A percentile compares a stretch with the other conserved stretches of the same genome.
Evolutionary conservation across 1,139 yeast genomes (phyloP).

Genomic region (Geotrichum reessii): DNA sequence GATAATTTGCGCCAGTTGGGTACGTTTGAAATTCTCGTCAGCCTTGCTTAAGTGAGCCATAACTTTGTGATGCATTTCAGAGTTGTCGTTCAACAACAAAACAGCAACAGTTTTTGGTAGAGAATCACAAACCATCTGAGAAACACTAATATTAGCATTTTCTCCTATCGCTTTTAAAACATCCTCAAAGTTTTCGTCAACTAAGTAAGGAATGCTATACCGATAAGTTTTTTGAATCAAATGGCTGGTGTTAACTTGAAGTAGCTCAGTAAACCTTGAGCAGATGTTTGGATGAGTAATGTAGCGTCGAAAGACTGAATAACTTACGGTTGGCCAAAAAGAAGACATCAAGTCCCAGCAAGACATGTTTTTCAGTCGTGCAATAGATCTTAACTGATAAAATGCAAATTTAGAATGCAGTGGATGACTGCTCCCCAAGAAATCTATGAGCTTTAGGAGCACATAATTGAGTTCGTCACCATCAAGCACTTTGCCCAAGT

Average conservation of each 20-base stretch:
- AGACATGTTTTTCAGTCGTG: conserved; percentile 36
- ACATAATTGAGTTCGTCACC: conserved; percentile 62
- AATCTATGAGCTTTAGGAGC: conserved; percentile 53
- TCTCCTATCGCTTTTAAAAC: conserved; percentile 54
- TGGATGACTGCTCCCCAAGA: conserved; percentile 54
- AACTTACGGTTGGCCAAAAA: conserved; percentile 68
- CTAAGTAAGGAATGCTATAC: conserved; percentile 70
- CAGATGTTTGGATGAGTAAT: conserved; percentile 50
- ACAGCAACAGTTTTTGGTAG: conserved; percentile 44
- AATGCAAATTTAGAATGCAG: conserved; percentile 62
- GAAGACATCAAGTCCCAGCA: conserved; percentile 65
- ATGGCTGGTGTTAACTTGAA: conserved; percentile 55
- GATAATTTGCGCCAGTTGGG: conserved; percentile 34
- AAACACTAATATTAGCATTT: conserved; percentile 28
- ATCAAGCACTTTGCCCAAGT: conserved; percentile 50
- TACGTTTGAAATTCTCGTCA: conserved; percentile 40
- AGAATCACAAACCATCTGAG: conserved; percentile 33
- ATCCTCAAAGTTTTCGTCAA: conserved; percentile 59
- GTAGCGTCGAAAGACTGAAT: conserved; percentile 52
- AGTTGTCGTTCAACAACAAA: conserved; percentile 40
- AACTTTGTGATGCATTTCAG: conserved; percentile 45
- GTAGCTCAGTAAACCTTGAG: conserved; percentile 54
- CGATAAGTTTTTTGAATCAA: conserved; percentile 66
- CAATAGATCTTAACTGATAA: conserved; percentile 49
- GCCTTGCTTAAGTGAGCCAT: conserved; percentile 51